Base-by-base conservation (phyloP, 352 stramenopile genomes). In the Globisporangium cederbergense region DNA sequence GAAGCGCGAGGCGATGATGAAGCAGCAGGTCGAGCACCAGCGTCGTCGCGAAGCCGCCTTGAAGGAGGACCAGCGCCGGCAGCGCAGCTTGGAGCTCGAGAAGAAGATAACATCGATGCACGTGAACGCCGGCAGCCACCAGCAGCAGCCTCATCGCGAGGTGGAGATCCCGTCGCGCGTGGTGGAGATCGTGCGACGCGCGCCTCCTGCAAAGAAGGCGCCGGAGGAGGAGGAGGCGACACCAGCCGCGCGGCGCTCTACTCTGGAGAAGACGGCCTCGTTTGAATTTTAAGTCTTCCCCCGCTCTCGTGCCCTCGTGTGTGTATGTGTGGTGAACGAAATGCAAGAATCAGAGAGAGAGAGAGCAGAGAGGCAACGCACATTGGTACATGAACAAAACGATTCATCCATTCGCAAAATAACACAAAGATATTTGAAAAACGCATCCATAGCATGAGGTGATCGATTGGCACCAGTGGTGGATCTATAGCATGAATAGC, bases 1-100 rank as follows among this genome's bases (percentile, higher is more conserved):
- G 20, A 91, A 91, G 72, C 76, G 82, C 13, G 78, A 89, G 43
- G 79, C 81, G 63, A 88, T 88, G 70, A 64, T 74, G 56, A 88
- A 88, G 28, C 78, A 91, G 61, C 75, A 88, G 67, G 61, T 65
- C 14, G 77, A 85, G 66, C 79, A 89, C 67, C 77, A 82, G 57
- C 80, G 80, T n/a, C 79, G 71, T 22, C 80, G 80, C 52, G 83
- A 91, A 54, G 77, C 77, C 2, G 66, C 77, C 14, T 72, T 90
- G 52, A 77, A 85, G 58, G 71, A 88, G 45, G 73, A 88, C 47
- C 78, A 89, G 46, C 67, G 67, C 47, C 62, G 58, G 56, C 71
- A 84, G 59, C 69, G 78, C 36, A 65, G 76, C 53, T 54, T 71
- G 53, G 67, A 77, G 52, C 25, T 81, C 49, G 67, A 77, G 65